Evolutionary conservation across 2,329 filamentous ascomycete species (phyloP), one percentile per base, ranked within the genome.

Genomic region (Sarocladium brachiariae): DNA sequence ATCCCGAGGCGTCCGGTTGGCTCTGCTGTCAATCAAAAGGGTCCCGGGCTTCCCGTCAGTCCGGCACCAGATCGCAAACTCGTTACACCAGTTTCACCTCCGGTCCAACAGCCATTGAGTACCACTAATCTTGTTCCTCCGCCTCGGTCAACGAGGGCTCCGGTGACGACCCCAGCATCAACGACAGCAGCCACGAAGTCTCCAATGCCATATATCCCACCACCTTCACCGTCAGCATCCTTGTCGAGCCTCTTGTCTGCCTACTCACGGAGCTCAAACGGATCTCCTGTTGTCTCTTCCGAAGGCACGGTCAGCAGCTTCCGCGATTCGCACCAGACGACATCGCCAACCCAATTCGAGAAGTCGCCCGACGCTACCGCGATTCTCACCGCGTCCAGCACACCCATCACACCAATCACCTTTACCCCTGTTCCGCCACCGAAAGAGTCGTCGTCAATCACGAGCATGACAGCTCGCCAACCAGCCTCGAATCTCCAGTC

Each of bases 161-260:
- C n/a, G n/a, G n/a, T n/a, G n/a, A n/a, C n/a, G n/a, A n/a, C n/a
- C n/a, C 33, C 50, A 54, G 24, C 57, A 53, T 21, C 56, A 53
- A 14, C 56, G 54, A 24, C 55, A 39, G 14, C 49, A 16, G 46
- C 59, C 54, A 50, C 56, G 59, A 49, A 58, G 50, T 63, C 23
- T 58, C 9, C 25, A 47, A 25, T n/a, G 4, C n/a, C 43, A 18
- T 53, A 57, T 50, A 25, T 54, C 49, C 51, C 55, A 51, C 51
- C 48, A 53, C 55, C 55, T 51, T 14, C 53, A 39, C 30, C 60
- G 53, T 47, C 55, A 48, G 48, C 51, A 51, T 51, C 78, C 9
- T 64, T 81, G 49, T 77, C 72, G 13, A 81, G 77, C 59, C 64
- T 81, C 10, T 57, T 81, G 31, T 80, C 76, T 10, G 76, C 78